Evolutionary conservation across 352 stramenopile species (phyloP).

Genomic region (Phytopythium kandeliae): DNA sequence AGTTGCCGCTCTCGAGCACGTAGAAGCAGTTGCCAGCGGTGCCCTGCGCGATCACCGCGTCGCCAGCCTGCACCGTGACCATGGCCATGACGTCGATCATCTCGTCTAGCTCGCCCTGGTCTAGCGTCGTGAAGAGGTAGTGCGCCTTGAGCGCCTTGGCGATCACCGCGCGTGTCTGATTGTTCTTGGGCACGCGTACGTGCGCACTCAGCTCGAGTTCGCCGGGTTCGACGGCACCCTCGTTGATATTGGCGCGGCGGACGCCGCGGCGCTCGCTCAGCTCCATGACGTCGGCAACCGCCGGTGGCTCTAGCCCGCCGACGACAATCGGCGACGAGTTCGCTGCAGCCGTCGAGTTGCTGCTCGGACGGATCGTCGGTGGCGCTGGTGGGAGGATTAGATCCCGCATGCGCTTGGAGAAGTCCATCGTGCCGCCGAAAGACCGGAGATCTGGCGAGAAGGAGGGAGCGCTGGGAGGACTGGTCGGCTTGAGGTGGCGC

Average conservation of each 20-base stretch:
- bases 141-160: slow-evolving; percentile 74
- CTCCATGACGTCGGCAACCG: slow-evolving; percentile 27
- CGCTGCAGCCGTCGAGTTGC: slow-evolving; percentile 21
- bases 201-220: slow-evolving; percentile 40
- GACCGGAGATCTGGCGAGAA: neutral
- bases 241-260: slow-evolving; percentile 74
- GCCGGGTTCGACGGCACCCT: slow-evolving; percentile 62
- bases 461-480: neutral
- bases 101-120: slow-evolving; percentile 68
- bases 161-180: slow-evolving; percentile 68
- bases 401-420: slow-evolving; percentile 72
- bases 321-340: slow-evolving; percentile 22
- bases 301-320: slow-evolving; percentile 9
- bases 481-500: neutral
- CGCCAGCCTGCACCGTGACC: slow-evolving; percentile 51
- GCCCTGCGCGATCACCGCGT: slow-evolving; percentile 81
- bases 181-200: slow-evolving; percentile 66
- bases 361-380: slow-evolving; percentile 46
- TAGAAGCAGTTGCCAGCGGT: slow-evolving; percentile 90
- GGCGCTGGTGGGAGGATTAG: slow-evolving; percentile 47
- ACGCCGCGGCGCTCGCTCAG: slow-evolving; percentile 55
- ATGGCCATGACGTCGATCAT: slow-evolving; percentile 85
- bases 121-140: slow-evolving; percentile 79
- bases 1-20: slow-evolving; percentile 88
- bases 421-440: slow-evolving; percentile 39